A percentile compares a stretch with the other conserved stretches of the same genome.
These are phyloP conservation scores for Eutrema heterophyllum DNA, from an alignment of 345 rosid genomes.

Conservation along the genomic window DNA sequence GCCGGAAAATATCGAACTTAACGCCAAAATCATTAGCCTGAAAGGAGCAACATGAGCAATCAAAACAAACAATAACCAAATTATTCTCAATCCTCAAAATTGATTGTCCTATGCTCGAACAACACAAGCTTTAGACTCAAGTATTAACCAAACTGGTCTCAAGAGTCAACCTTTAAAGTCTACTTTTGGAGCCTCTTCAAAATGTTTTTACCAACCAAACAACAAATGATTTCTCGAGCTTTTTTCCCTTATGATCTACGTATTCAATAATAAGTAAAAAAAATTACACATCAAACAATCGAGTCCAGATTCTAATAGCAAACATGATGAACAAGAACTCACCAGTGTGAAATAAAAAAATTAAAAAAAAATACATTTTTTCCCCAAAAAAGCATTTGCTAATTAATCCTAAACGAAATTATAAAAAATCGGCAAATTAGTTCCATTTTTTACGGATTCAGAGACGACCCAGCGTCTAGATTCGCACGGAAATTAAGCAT, in stretches of 20 bases:
- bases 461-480: slow-evolving; percentile 20
- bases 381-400: neutral
- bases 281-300: neutral
- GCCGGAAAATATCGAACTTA: neutral
- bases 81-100: neutral
- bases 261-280: neutral
- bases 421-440: slow-evolving; percentile 10
- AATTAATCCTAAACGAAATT: neutral
- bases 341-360: neutral
- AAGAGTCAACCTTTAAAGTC: slow-evolving; percentile 1
- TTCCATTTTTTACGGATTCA: slow-evolving; percentile 32
- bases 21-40: slow-evolving; percentile 1
- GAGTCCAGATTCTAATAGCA: neutral
- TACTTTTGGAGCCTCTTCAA: neutral
- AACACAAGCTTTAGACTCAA: neutral
- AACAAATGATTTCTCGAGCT: neutral
- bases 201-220: neutral
- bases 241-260: neutral
- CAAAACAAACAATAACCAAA: slow-evolving; percentile 1
- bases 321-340: neutral
- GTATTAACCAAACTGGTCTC: neutral
- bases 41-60: neutral
- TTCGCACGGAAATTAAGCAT: slow-evolving; percentile 4
- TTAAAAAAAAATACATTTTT: too few relatives aligned
- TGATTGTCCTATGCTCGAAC: too few relatives aligned